Evolutionary conservation across 2,329 filamentous ascomycete species (phyloP).

Genomic region (Helotiales sp.): DNA sequence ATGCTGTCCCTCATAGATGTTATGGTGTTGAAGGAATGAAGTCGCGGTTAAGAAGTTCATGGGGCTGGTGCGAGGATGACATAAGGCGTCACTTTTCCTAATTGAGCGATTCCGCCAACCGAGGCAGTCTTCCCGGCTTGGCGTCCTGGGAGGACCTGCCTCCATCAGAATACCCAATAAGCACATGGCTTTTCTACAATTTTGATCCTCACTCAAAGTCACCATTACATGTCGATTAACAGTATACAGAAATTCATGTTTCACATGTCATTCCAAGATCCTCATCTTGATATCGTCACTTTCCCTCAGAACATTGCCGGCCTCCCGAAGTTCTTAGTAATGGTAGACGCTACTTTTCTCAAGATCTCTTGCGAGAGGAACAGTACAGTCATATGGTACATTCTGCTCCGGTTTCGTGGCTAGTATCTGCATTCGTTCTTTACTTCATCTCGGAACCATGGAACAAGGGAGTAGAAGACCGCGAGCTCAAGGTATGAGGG

Average conservation of each 20-base stretch:
- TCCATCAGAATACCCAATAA: too few relatives aligned
- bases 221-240: not conserved
- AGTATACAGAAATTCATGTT: not conserved
- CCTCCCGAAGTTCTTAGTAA: constrained; percentile 4
- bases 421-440: too few relatives aligned
- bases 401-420: too few relatives aligned
- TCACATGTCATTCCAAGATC: not conserved
- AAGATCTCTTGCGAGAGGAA: not conserved
- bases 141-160: too few relatives aligned
- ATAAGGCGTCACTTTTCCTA: not conserved
- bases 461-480: not conserved
- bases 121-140: not conserved
- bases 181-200: not conserved
- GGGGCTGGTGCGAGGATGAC: not conserved
- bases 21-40: not conserved
- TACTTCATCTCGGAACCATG: not conserved
- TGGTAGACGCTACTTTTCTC: not conserved
- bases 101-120: not conserved
- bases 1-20: not conserved
- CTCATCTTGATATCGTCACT: not conserved
- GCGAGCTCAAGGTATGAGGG: constrained; percentile 65
- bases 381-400: not conserved
- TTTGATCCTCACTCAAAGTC: too few relatives aligned
- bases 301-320: not conserved
- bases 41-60: not conserved